Conservation (phyloP, 257 asterid species). For the Solanum piurae region DNA sequence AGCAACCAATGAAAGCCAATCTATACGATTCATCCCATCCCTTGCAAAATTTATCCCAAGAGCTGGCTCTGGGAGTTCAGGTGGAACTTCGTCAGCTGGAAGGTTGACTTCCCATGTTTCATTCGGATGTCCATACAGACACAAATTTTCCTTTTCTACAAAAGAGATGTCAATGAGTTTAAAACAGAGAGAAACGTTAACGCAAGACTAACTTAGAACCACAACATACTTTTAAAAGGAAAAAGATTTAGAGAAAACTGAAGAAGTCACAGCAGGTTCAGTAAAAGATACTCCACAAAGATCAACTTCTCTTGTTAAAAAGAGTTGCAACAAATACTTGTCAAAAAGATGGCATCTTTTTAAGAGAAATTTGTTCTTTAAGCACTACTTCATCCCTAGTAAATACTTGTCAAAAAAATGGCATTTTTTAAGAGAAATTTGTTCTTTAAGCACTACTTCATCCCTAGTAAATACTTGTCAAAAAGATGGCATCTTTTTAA, state of each 20-base stretch:
- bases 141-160: constrained; percentile 88
- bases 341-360: not conserved
- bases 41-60: constrained; percentile 89
- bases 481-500: not conserved
- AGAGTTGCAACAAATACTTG: not conserved
- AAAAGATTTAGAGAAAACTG: not conserved
- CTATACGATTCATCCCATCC: constrained; percentile 59
- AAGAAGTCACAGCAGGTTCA: not conserved
- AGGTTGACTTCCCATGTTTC: constrained; percentile 85
- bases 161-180: not conserved
- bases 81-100: constrained; percentile 43
- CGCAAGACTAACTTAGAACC: not conserved
- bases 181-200: not conserved
- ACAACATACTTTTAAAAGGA: not conserved
- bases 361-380: not conserved
- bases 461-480: not conserved
- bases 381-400: not conserved
- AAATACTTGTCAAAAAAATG: not conserved
- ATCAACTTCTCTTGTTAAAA: not conserved
- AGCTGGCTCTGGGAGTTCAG: constrained; percentile 81
- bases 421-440: not conserved
- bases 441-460: not conserved
- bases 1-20: not conserved
- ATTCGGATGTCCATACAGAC: constrained; percentile 78
- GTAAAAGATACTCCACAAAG: not conserved